Evolutionary conservation across 352 stramenopile genomes (phyloP).

Genomic region (Elongisporangium undulatum): DNA sequence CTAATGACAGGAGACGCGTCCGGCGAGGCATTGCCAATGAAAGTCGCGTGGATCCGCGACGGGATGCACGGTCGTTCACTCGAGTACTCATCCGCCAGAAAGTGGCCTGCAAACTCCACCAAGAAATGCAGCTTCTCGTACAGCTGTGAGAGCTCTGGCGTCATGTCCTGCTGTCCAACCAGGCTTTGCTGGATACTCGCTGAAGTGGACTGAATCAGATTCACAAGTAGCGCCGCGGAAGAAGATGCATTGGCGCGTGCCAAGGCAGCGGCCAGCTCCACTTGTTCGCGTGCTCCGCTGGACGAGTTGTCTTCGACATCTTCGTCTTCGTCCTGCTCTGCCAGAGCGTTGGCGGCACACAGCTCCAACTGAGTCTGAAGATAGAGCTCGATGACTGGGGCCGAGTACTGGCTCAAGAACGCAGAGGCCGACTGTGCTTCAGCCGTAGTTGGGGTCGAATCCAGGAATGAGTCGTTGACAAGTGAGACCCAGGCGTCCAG

Average conservation of each 20-base stretch:
- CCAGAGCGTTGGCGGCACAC: slow-evolving; percentile 54
- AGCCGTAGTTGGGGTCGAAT: slow-evolving; percentile 8
- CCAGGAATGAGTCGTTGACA: slow-evolving; percentile 48
- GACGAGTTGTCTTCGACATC: slow-evolving; percentile 79
- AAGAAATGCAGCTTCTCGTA: slow-evolving; percentile 81
- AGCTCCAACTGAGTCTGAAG: slow-evolving; percentile 72
- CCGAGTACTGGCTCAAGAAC: slow-evolving; percentile 50
- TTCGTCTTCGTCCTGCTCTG: slow-evolving; percentile 77
- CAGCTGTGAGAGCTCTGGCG: slow-evolving; percentile 48
- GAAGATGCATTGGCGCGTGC: slow-evolving; percentile 58
- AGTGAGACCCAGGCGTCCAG: slow-evolving; percentile 81
- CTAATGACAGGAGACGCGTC: slow-evolving; percentile 43
- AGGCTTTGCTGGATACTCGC: slow-evolving; percentile 38
- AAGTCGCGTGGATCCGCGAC: slow-evolving; percentile 37
- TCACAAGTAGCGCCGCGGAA: slow-evolving; percentile 46
- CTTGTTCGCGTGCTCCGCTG: slow-evolving; percentile 56
- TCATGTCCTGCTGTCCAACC: slow-evolving; percentile 42
- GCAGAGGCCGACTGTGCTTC: slow-evolving; percentile 27
- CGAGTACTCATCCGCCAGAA: slow-evolving; percentile 76
- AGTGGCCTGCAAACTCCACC: slow-evolving; percentile 67
- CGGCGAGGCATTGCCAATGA: slow-evolving; percentile 14
- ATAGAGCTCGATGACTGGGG: slow-evolving; percentile 69
- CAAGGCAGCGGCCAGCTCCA: slow-evolving; percentile 65
- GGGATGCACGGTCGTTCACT: slow-evolving; percentile 74
- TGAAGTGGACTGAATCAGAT: slow-evolving; percentile 60